A percentile compares a stretch with the other conserved stretches of the same genome.
Conservation (phyloP, 2,329 filamentous ascomycete species). For the Huntiella omanensis region DNA sequence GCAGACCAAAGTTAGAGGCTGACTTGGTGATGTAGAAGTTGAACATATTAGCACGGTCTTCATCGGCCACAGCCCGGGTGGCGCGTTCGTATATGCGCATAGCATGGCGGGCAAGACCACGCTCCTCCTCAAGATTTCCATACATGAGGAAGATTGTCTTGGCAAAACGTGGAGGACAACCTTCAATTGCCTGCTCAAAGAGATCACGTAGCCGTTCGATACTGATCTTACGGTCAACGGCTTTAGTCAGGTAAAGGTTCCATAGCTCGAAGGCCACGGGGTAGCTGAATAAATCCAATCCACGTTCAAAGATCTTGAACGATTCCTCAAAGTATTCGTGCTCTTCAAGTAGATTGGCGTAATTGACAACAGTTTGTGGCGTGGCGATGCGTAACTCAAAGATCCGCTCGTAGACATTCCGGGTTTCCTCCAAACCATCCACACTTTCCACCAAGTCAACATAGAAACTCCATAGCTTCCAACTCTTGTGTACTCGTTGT, state of each 20-base stretch:
- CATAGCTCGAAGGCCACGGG: constrained; percentile 95
- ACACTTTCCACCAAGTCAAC: constrained; percentile 95
- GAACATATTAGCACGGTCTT: constrained; percentile 93
- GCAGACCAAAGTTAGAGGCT: constrained; percentile 90
- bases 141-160: constrained; percentile 98
- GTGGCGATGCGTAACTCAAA: constrained; percentile 97
- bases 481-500: constrained; percentile 94
- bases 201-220: constrained; percentile 88
- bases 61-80: constrained; percentile 82
- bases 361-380: constrained; percentile 96
- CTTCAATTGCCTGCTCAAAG: constrained; percentile 92
- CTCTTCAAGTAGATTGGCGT: constrained; percentile 86
- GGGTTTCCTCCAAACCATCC: constrained; percentile 74
- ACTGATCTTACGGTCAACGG: constrained; percentile 84
- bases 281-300: constrained; percentile 94
- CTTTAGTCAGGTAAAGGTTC: constrained; percentile 96
- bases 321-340: constrained; percentile 91
- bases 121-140: constrained; percentile 87
- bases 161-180: constrained; percentile 85
- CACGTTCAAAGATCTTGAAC: constrained; percentile 94
- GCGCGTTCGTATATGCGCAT: constrained; percentile 99
- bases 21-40: constrained; percentile 99
- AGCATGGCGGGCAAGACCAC: constrained; percentile 81
- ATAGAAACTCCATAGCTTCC: constrained; percentile 99
- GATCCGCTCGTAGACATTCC: constrained; percentile 87